Conservation (phyloP, 1,139 yeast genomes). For the Suhomyces yuchorum region DNA sequence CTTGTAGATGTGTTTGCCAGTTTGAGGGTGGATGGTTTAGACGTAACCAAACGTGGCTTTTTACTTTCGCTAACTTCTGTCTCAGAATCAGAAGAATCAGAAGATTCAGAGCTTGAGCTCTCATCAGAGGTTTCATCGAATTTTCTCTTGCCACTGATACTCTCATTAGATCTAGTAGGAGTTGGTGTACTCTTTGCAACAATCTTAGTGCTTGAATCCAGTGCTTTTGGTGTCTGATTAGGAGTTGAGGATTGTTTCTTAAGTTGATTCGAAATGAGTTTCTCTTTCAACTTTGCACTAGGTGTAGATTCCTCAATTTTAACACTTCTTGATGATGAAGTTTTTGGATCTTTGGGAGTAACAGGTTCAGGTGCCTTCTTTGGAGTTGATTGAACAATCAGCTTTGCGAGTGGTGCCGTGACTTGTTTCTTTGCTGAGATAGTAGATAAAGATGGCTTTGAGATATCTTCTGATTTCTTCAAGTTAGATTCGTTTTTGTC, state of each 20-base stretch:
- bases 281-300: neutral
- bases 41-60: slow-evolving; percentile 20
- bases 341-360: neutral
- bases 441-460: neutral
- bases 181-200: neutral
- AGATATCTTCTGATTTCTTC: neutral
- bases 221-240: neutral
- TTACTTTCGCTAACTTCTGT: slow-evolving; percentile 14
- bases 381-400: neutral
- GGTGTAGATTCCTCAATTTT: neutral
- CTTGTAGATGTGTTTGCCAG: neutral
- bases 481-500: neutral
- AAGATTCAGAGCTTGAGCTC: slow-evolving; percentile 11
- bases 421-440: neutral
- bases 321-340: neutral
- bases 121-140: slow-evolving; percentile 18
- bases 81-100: slow-evolving; percentile 21
- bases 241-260: neutral
- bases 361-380: neutral
- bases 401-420: neutral
- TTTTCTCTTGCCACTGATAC: slow-evolving; percentile 11
- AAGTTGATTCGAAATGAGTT: neutral
- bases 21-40: slow-evolving; percentile 13
- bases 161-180: neutral
- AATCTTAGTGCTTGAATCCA: neutral